These are phyloP conservation scores for Aspergillus persii DNA, from an alignment of 2,329 filamentous ascomycete species.

Conservation along the genomic window DNA sequence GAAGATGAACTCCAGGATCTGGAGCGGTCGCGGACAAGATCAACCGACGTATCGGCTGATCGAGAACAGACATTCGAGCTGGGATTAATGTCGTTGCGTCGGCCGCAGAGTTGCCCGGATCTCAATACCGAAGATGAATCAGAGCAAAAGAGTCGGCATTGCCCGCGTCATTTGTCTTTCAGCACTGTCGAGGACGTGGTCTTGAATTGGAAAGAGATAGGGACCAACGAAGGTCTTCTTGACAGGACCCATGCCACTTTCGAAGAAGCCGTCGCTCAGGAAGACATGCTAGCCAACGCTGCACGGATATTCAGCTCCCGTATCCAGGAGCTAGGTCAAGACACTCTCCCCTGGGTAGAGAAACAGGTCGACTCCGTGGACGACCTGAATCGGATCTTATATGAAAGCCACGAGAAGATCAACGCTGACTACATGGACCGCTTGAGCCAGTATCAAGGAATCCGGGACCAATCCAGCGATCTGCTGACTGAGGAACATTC, in stretches of 20 bases:
- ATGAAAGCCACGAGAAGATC: slow-evolving; percentile 63
- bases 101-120: slow-evolving; percentile 38
- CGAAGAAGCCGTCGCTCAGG: slow-evolving; percentile 39
- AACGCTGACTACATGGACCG: slow-evolving; percentile 67
- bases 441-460: slow-evolving; percentile 65
- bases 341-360: slow-evolving; percentile 44
- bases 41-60: slow-evolving; percentile 30
- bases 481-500: slow-evolving; percentile 68
- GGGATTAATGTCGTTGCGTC: slow-evolving; percentile 33
- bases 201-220: slow-evolving; percentile 34
- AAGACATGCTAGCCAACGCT: slow-evolving; percentile 40
- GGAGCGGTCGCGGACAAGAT: slow-evolving; percentile 28
- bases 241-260: slow-evolving; percentile 40
- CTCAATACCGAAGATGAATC: slow-evolving; percentile 20
- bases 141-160: slow-evolving; percentile 28
- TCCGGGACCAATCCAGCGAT: slow-evolving; percentile 66
- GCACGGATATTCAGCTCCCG: slow-evolving; percentile 34
- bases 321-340: slow-evolving; percentile 37
- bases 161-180: slow-evolving; percentile 46
- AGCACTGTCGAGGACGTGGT: slow-evolving; percentile 48
- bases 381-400: slow-evolving; percentile 63
- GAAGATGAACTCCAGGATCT: slow-evolving; percentile 31
- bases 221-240: slow-evolving; percentile 23
- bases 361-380: slow-evolving; percentile 43
- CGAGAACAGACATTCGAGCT: slow-evolving; percentile 26